These are phyloP conservation scores for Nitzschia inconspicua DNA, from an alignment of 108 stramenopile genomes.

Conservation along the genomic window DNA sequence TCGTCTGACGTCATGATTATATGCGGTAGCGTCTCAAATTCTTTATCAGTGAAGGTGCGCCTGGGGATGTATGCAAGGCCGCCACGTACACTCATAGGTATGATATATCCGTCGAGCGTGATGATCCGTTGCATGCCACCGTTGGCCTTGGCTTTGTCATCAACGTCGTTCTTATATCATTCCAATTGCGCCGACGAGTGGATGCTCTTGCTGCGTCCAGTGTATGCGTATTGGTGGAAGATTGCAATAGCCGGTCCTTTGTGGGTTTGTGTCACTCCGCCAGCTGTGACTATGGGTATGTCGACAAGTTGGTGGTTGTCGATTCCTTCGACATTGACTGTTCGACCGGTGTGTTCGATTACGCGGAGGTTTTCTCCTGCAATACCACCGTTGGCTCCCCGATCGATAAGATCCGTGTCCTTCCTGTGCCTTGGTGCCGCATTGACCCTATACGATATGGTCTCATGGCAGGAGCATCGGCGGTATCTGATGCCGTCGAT, in stretches of 20 bases:
- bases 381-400: constrained; percentile 41
- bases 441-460: too few relatives aligned
- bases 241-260: constrained; percentile 22
- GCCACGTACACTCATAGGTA: constrained; percentile 12
- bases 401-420: constrained; percentile 23
- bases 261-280: constrained; percentile 5
- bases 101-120: constrained; percentile 28
- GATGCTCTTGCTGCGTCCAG: constrained; percentile 18
- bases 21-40: constrained; percentile 29
- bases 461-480: too few relatives aligned
- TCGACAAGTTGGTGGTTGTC: constrained; percentile 20
- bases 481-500: too few relatives aligned
- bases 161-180: neutral
- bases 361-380: constrained; percentile 15
- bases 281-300: constrained; percentile 22
- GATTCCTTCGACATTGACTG: constrained; percentile 26
- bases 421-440: too few relatives aligned
- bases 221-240: constrained; percentile 30
- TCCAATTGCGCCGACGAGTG: constrained; percentile 27
- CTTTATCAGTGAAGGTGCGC: constrained; percentile 22
- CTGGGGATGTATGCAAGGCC: constrained; percentile 20
- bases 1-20: constrained; percentile 24
- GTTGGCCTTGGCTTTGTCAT: constrained; percentile 4
- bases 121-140: constrained; percentile 28
- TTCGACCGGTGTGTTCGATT: neutral